Evolutionary conservation across 129 eudicot genomes (phyloP).

Genomic region (Scalesia atractyloides): DNA sequence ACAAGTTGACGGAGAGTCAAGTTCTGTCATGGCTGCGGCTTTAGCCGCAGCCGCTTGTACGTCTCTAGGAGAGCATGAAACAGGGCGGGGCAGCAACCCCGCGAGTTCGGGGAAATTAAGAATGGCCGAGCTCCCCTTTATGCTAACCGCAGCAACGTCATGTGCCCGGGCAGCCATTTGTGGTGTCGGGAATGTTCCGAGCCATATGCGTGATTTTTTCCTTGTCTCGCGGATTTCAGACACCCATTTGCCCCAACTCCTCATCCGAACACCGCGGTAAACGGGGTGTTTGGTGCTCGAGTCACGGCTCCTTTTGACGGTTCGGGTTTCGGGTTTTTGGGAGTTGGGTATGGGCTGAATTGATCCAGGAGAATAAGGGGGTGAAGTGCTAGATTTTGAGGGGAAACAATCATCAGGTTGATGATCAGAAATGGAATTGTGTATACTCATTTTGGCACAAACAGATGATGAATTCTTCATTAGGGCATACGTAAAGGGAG

Average conservation of each 20-base stretch:
- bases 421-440: neutral
- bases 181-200: constrained; percentile 74
- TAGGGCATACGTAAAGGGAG: constrained; percentile 29
- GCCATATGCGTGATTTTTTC: constrained; percentile 81
- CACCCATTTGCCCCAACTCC: constrained; percentile 95
- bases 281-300: constrained; percentile 53
- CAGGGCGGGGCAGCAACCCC: constrained; percentile 59
- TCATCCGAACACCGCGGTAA: constrained; percentile 76
- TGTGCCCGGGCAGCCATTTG: constrained; percentile 95
- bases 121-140: constrained; percentile 61
- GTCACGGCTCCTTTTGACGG: constrained; percentile 25
- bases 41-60: constrained; percentile 77
- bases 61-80: constrained; percentile 57
- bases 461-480: constrained; percentile 20
- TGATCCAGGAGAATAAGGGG: neutral
- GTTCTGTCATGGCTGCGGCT: constrained; percentile 72
- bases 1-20: neutral
- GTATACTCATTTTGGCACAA: constrained; percentile 1
- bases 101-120: constrained; percentile 72
- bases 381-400: too few species aligned
- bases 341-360: constrained; percentile 13
- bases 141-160: constrained; percentile 63
- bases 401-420: neutral
- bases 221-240: constrained; percentile 81
- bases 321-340: constrained; percentile 7